Percentiles rank a stretch among this genome's conserved stretches.
These are phyloP conservation scores for Gilbertella persicaria DNA, from an alignment of 371 early-diverging fungal genomes.

Conservation along the genomic window DNA sequence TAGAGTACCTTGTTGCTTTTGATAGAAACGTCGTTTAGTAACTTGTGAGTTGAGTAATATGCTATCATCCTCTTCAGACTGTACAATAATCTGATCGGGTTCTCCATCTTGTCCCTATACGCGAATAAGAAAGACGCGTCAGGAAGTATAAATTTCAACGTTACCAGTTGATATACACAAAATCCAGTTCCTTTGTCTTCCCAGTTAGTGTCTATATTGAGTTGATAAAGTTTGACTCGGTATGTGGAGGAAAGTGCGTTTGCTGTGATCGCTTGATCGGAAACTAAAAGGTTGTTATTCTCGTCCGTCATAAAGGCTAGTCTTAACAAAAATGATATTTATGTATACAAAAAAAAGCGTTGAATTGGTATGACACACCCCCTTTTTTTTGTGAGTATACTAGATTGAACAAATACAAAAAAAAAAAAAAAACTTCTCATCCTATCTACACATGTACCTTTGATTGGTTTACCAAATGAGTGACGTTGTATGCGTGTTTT, in stretches of 20 bases:
- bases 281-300: too few relatives aligned
- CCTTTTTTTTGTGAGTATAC: too few relatives aligned
- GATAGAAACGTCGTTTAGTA: conserved; percentile 66
- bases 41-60: conserved; percentile 69
- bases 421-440: too few relatives aligned
- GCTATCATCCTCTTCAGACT: conserved; percentile 66
- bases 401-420: too few relatives aligned
- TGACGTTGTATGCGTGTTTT: too few relatives aligned
- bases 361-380: too few relatives aligned
- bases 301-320: too few relatives aligned
- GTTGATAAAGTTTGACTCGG: conserved; percentile 82
- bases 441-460: too few relatives aligned
- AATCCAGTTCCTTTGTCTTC: conserved; percentile 83
- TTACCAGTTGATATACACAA: conserved; percentile 59
- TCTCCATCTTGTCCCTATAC: conserved; percentile 46
- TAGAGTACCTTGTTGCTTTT: conserved; percentile 84
- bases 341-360: too few relatives aligned
- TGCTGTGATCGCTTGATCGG: too few relatives aligned
- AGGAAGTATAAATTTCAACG: conserved; percentile 15
- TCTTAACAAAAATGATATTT: too few relatives aligned
- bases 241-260: conserved; percentile 5
- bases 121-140: conserved; percentile 4
- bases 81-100: conserved; percentile 61
- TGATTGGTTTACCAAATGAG: too few relatives aligned
- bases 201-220: conserved; percentile 70